Evolutionary conservation across 2,329 filamentous ascomycete species (phyloP), one percentile per base, ranked within the genome.

Genomic region (Periconia digitata): DNA sequence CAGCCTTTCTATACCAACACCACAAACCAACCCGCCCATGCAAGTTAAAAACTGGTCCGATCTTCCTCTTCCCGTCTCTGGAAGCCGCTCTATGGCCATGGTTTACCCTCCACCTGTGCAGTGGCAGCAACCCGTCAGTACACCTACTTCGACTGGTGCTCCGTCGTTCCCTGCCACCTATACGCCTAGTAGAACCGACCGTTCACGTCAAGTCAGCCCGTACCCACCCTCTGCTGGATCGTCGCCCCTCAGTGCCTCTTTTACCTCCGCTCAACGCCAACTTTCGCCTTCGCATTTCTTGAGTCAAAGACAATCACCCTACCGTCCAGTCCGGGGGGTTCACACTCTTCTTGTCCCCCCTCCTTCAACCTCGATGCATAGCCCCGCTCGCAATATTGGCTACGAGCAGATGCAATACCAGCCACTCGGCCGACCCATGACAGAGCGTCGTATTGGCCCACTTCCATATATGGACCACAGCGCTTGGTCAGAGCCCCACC

Each of bases 281-380:
- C 82, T 94, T 55, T 97, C 94, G 24, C 92, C 92, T 1, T 92
- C 89, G 10, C 84, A 90, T 63, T 95, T 95, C 72, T 78, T 96
- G 32, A 87, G 89, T 63, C 90, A 96, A 67, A 84, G 94, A 47
- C 86, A 89, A 54, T 97, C 92, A 46, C 94, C 94, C 3, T 97
- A 97, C 72, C 89, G 90, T 55, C 92, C 92, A 1, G 87, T 96
- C 34, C 87, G 92, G 44, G 83, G 90, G 51, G 90, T 96, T 50
- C 91, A 94, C 59, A 95, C 90, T 0, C 81, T 97, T n/a, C 79
- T 96, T 23, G 90, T 94, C 49, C 92, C 92, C 24, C 90, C 91
- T 6, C 89, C 91, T 0, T 88, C 89, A 20, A 80, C 85, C 8
- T 90, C 90, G 7, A 81, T 95, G 54, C 86, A 92, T 41, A 73